A percentile compares a stretch with the other conserved stretches of the same genome.
Evolutionary conservation across 2,329 filamentous ascomycete species (phyloP).

Genomic region (Amphichorda felina): DNA sequence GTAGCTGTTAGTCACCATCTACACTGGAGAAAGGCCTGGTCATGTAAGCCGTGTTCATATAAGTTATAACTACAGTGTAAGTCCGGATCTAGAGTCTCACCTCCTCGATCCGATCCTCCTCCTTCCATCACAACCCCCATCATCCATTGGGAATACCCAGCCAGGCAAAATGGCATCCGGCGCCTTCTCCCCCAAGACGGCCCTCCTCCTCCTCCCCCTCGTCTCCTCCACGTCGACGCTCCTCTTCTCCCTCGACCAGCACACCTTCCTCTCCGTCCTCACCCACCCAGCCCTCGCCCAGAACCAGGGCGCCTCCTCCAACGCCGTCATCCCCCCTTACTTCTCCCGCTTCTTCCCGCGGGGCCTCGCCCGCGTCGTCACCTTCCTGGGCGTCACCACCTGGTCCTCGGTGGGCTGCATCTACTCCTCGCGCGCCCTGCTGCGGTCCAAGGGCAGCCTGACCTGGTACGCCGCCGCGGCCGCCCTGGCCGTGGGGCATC

Average conservation of each 20-base stretch:
- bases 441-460: slow-evolving; percentile 12
- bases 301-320: slow-evolving; percentile 15
- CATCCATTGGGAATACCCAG: slow-evolving; percentile 48
- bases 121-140: too few relatives aligned
- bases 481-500: slow-evolving; percentile 16
- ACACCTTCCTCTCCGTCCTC: slow-evolving; percentile 26
- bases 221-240: slow-evolving; percentile 34
- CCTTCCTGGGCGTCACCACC: slow-evolving; percentile 20
- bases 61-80: too few relatives aligned
- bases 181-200: slow-evolving; percentile 20
- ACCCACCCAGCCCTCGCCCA: slow-evolving; percentile 9
- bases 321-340: slow-evolving; percentile 28
- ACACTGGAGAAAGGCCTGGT: too few relatives aligned
- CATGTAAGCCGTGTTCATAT: too few relatives aligned
- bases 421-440: slow-evolving; percentile 9
- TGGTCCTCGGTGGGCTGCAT: slow-evolving; percentile 14
- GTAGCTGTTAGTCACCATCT: too few relatives aligned
- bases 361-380: slow-evolving; percentile 19
- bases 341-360: slow-evolving; percentile 27
- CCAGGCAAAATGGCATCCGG: slow-evolving; percentile 25
- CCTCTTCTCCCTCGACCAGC: slow-evolving; percentile 30
- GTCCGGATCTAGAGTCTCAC: too few relatives aligned
- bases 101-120: too few relatives aligned
- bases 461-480: slow-evolving; percentile 20
- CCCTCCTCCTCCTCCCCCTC: slow-evolving; percentile 29